These are phyloP conservation scores for Chrysoporthe deuterocubensis DNA, from an alignment of 2,329 filamentous ascomycete genomes.

Conservation along the genomic window DNA sequence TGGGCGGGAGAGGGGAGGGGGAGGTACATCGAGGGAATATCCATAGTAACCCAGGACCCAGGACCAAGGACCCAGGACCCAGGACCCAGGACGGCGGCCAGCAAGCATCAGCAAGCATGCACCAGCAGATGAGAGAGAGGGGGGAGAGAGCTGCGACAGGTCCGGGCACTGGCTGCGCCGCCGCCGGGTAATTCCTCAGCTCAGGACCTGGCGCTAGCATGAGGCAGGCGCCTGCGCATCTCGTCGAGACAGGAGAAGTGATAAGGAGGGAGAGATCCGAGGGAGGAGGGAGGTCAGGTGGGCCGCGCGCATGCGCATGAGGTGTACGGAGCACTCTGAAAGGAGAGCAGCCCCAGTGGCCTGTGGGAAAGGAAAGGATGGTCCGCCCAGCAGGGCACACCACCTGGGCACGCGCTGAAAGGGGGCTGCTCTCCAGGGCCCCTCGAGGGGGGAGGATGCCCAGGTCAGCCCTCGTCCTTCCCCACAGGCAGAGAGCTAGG, in stretches of 20 bases:
- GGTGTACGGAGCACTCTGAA: not conserved
- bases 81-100: no score
- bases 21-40: not conserved
- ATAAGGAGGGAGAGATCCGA: not conserved
- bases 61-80: no score
- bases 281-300: slow-evolving; percentile 9
- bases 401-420: slow-evolving; percentile 9
- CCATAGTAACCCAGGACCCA: no score
- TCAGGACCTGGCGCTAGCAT: not conserved
- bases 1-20: not conserved
- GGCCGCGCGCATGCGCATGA: slow-evolving; percentile 14
- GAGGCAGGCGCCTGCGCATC: no score
- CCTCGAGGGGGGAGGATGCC: not conserved
- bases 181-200: not conserved
- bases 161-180: not conserved
- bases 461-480: not conserved
- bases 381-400: slow-evolving; percentile 23
- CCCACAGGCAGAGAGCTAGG: slow-evolving; percentile 6
- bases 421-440: slow-evolving; percentile 5
- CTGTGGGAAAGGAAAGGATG: slow-evolving; percentile 12
- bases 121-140: no score
- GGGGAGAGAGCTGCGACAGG: no score
- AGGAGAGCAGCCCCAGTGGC: not conserved
- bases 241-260: not conserved
- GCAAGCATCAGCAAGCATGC: no score